Evolutionary conservation across 192 early-diverging fungal genomes (phyloP), one percentile per base, ranked within the genome.

Genomic region (Cetraspora pellucida): DNA sequence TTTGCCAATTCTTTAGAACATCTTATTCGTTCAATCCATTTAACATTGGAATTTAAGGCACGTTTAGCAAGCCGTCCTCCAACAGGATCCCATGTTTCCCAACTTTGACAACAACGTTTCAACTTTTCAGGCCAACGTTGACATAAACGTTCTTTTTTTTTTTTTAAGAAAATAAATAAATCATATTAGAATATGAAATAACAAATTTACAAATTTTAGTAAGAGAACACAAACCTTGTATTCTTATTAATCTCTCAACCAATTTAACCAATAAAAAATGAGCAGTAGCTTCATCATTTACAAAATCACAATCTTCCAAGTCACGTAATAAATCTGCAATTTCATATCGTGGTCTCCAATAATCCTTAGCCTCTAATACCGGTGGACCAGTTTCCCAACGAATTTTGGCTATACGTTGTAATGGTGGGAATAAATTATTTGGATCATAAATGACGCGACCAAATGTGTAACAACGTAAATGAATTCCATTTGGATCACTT

Each of bases 271-370:
- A 13, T 21, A 73, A 13, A n/a, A 73, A 59, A 73, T 73, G 72
- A 11, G 72, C 55, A 2, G 55, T 73, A 43, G 70, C 47, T 21
- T 73, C 72, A 59, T 73, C 37, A 44, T 30, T 13, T 17, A 59
- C 37, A 43, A 43, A 73, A 23, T 59, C 43, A 44, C 16, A 58
- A 44, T 73, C 55, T 58, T 73, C 55, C 1, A 73, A 47, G 58
- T 73, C 72, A 30, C 72, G 28, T 44, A 73, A 45, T 55, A 73
- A 59, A 73, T 73, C 55, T 6, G 72, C 55, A 17, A 73, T 73
- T 47, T 73, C 55, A 59, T 73, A 73, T 16, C 55, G 28, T 59
- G 55, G 37, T 59, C 37, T 7, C 55, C 55, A 73, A 30, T 25
- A 23, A 14, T 73, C 55, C 21, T 73, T 73, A 43, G 28, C 54